A percentile compares a stretch with the other conserved stretches of the same genome.
These are phyloP conservation scores for Colletotrichum filicis DNA, from an alignment of 2,329 filamentous ascomycete species.

Conservation along the genomic window DNA sequence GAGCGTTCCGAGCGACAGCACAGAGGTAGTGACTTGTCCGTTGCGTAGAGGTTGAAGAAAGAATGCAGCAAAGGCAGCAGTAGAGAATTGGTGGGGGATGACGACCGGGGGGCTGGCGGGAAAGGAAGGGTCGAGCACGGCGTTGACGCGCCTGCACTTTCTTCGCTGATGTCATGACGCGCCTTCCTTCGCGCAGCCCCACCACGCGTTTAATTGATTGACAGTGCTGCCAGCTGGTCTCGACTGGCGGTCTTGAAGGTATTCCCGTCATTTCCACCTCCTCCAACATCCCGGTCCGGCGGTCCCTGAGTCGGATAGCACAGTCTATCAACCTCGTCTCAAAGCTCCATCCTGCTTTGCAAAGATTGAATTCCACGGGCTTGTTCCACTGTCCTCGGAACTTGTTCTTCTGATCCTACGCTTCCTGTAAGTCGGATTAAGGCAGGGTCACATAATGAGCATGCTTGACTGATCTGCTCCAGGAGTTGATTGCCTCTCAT, in stretches of 20 bases:
- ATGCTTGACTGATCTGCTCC: too few species aligned
- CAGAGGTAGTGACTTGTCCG: background rate
- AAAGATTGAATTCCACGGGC: too few species aligned
- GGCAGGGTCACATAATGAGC: too few species aligned
- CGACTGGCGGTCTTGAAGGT: background rate
- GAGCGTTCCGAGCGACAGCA: background rate
- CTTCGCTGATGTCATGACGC: slow-evolving; percentile 23
- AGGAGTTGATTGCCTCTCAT: background rate
- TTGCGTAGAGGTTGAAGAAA: background rate
- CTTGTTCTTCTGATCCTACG: background rate
- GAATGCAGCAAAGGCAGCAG: background rate
- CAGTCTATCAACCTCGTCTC: too few species aligned
- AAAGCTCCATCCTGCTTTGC: too few species aligned
- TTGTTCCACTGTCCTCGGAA: too few species aligned
- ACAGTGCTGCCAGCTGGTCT: background rate
- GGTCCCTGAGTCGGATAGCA: too few species aligned
- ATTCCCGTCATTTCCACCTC: too few species aligned
- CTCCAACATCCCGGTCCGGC: too few species aligned
- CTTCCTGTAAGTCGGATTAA: background rate
- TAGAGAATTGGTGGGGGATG: background rate
- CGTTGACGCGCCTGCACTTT: slow-evolving; percentile 14
- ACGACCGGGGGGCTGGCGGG: background rate
- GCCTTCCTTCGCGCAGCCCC: slow-evolving; percentile 1
- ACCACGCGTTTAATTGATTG: slow-evolving; percentile 27
- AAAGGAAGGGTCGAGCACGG: background rate